Evolutionary conservation across 2,329 filamentous ascomycete genomes (phyloP), one percentile per base, ranked within the genome.

Genomic region (Trichoderma arundinaceum): DNA sequence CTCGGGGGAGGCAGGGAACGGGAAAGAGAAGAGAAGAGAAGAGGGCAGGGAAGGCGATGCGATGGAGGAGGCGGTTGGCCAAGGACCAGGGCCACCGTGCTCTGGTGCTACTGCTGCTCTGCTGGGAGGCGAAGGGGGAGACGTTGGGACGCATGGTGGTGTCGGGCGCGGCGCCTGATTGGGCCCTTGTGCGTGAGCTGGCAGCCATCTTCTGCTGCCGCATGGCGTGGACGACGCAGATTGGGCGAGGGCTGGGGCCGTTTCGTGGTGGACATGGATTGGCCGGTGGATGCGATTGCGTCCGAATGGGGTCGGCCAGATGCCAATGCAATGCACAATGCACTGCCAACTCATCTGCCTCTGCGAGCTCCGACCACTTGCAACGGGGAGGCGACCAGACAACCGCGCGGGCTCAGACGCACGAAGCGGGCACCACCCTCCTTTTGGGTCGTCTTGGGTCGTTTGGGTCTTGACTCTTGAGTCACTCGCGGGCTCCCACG

Each of bases 171-270:
- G 71, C 72, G 71, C 68, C 69, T 75, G 74, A 76, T 76, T 75
- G 73, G 73, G 68, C 63, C 68, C 46, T 58, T 51, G 35, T 67
- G 60, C 65, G 67, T 71, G 70, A 69, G 69, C 66, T 71, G 70
- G 69, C 70, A 70, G 63, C 70, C 69, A 64, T 67, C 70, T 66
- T 58, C 59, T 67, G 70, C 68, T 68, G 69, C 67, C 64, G 69
- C 67, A 69, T 69, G 71, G 73, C 73, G 73, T 74, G 73, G 73
- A 71, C 65, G 69, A 68, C 56, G 66, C 66, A 69, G 72, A 74
- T 73, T 72, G 71, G 71, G 62, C 66, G 33, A 67, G 10, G 61
- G 48, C 58, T 52, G 61, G 62, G 53, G 65, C 63, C 44, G 61
- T 67, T 65, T 69, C 67, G 69, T 68, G 69, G 68, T 66, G 56